Evolutionary conservation across 2,329 filamentous ascomycete species (phyloP).

Genomic region (Purpureocillium lavendulum): DNA sequence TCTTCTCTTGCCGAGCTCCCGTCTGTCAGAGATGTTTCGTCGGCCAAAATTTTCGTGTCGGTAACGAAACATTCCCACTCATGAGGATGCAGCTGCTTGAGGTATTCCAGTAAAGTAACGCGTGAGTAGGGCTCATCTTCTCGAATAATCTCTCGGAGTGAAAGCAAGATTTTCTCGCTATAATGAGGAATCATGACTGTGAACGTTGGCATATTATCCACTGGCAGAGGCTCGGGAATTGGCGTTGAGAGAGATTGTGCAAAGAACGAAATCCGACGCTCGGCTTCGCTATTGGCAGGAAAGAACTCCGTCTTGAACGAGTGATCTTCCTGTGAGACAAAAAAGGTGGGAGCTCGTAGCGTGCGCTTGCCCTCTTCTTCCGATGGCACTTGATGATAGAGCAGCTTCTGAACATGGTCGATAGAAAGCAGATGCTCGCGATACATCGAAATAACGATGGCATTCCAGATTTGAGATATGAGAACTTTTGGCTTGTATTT

Average conservation of each 20-base stretch:
- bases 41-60: slow-evolving; percentile 97
- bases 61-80: slow-evolving; percentile 99
- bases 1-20: slow-evolving; percentile 36
- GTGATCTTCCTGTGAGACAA: slow-evolving; percentile 97
- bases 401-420: slow-evolving; percentile 94
- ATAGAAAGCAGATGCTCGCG: slow-evolving; percentile 94
- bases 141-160: slow-evolving; percentile 93
- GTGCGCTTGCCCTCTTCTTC: slow-evolving; percentile 98
- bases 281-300: slow-evolving; percentile 85
- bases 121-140: slow-evolving; percentile 98
- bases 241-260: slow-evolving; percentile 97
- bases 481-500: slow-evolving; percentile 99
- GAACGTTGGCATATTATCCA: slow-evolving; percentile 99
- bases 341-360: slow-evolving; percentile 91
- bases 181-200: slow-evolving; percentile 98
- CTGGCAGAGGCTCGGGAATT: slow-evolving; percentile 91
- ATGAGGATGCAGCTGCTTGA: slow-evolving; percentile 96
- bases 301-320: slow-evolving; percentile 99
- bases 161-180: slow-evolving; percentile 93
- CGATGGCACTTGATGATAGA: slow-evolving; percentile 97
- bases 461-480: slow-evolving; percentile 99
- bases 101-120: slow-evolving; percentile 91
- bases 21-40: slow-evolving; percentile 48
- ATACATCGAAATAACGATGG: slow-evolving; percentile 99
- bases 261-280: slow-evolving; percentile 98